Base-by-base conservation (phyloP, 2,329 filamentous ascomycete species). In the Chrysosporium keratinophilum region DNA sequence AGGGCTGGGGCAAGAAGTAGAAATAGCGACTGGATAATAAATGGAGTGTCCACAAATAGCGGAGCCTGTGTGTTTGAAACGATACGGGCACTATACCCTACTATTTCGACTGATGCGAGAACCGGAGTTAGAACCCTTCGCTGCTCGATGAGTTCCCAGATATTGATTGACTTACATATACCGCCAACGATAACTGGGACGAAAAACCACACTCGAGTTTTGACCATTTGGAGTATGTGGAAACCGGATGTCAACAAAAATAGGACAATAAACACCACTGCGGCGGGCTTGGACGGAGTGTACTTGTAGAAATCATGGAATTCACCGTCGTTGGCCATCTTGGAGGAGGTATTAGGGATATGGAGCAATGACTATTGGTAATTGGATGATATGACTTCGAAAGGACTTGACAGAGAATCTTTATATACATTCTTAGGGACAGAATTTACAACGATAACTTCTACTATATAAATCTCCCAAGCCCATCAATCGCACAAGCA, bases 41-140 rank as follows among this genome's bases (percentile, higher is more conserved):
- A 66, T 17, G 63, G 62, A 2, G 57, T 59, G 5, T 65, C 58
- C 23, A 51, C 51, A 28, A 48, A 57, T n/a, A 57, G 10, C 15
- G 58, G 58, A 23, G 58, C 54, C 37, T 75, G 61, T 0, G 58
- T 54, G 2, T 65, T 63, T 0, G 72, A 73, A 39, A 74, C 57
- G 6, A 71, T 66, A 40, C 78, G 73, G 17, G 70, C 74, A 45
- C 74, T 62, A 60, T 78, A 79, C 9, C 77, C 77, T 11, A 78
- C 65, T 1, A 65, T 59, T 57, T 79, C 74, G 64, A 78, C 74
- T 77, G 23, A 28, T 48, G 15, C 19, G n/a, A 53, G 35, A 51
- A 17, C 9, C 3, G 23, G 33, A 17, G 19, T 41, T 5, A 40
- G 23, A 17, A 52, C 44, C 28, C 11, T 15, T 9, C 28, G 28